These are phyloP conservation scores for Claviceps arundinis DNA, from an alignment of 2,329 filamentous ascomycete genomes.

Conservation along the genomic window DNA sequence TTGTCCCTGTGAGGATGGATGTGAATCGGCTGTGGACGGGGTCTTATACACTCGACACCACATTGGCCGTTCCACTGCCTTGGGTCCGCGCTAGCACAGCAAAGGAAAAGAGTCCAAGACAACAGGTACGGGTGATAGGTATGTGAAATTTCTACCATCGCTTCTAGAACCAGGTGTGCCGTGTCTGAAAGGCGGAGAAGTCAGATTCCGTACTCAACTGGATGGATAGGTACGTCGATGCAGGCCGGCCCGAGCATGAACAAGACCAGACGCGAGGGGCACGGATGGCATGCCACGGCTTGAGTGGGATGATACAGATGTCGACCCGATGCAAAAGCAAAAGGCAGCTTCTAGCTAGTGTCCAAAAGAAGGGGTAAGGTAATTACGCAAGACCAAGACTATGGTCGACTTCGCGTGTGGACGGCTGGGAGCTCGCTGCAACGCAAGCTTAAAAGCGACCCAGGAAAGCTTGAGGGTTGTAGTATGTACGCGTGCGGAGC, in stretches of 20 bases:
- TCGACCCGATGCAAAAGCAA: slow-evolving; percentile 2
- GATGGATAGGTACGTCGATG: neutral
- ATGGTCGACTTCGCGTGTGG: neutral
- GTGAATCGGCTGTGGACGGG: slow-evolving; percentile 3
- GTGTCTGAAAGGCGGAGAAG: neutral
- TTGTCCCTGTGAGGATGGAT: neutral
- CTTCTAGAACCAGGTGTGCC: neutral
- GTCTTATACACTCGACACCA: slow-evolving; percentile 8
- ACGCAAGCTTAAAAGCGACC: neutral
- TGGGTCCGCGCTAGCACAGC: slow-evolving; percentile 2
- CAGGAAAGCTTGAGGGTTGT: neutral
- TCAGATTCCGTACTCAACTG: slow-evolving; percentile 1
- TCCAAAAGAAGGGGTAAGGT: neutral
- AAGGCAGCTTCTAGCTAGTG: neutral
- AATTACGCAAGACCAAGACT: neutral
- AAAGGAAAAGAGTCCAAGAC: slow-evolving; percentile 1
- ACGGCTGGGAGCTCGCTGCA: neutral
- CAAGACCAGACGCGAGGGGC: slow-evolving; percentile 4
- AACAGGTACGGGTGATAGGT: neutral
- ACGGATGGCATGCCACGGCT: slow-evolving; percentile 3
- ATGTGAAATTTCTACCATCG: neutral
- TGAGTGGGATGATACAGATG: slow-evolving; percentile 4
- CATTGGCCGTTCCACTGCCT: slow-evolving; percentile 2
- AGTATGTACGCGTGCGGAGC: neutral
- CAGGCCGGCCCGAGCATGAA: neutral